These are phyloP conservation scores for Microdochium trichocladiopsis DNA, from an alignment of 2,329 filamentous ascomycete species.

Conservation along the genomic window DNA sequence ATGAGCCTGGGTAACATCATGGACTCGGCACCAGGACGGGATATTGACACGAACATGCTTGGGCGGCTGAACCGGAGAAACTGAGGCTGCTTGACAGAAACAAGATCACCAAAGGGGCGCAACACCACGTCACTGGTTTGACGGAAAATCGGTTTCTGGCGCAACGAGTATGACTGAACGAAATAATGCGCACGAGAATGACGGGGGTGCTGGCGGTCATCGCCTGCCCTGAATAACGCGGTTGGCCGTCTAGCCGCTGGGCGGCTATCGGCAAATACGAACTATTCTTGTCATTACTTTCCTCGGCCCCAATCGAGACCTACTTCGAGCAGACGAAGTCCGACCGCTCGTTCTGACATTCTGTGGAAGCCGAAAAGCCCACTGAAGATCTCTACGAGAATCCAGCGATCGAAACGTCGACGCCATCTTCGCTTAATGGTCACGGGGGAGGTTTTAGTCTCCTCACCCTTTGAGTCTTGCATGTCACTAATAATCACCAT, in stretches of 20 bases:
- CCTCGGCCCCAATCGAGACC: too few relatives aligned
- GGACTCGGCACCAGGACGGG: constrained; percentile 31
- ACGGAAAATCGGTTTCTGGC: constrained; percentile 1
- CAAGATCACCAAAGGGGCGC: too few relatives aligned
- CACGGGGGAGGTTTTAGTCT: neutral
- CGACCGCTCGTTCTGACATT: too few relatives aligned
- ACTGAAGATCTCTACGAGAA: too few relatives aligned
- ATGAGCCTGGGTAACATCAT: constrained; percentile 48
- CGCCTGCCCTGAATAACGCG: neutral
- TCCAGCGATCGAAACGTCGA: too few relatives aligned
- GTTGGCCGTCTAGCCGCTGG: neutral
- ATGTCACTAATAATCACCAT: neutral
- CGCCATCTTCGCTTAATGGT: too few relatives aligned
- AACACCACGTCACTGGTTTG: neutral
- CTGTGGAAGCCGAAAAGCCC: too few relatives aligned
- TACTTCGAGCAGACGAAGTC: too few relatives aligned
- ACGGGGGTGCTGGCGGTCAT: neutral
- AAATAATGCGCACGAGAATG: too few relatives aligned
- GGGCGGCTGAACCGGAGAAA: constrained; percentile 37
- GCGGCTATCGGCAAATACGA: too few relatives aligned
- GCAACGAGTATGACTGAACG: too few relatives aligned
- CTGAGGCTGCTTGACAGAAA: neutral
- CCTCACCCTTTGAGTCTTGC: neutral
- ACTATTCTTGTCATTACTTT: too few relatives aligned
- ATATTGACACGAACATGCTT: constrained; percentile 50